phyloP scores from a whole-genome alignment of 768 basidiomycete species.

The Leucocoprinus leucothites region DNA sequence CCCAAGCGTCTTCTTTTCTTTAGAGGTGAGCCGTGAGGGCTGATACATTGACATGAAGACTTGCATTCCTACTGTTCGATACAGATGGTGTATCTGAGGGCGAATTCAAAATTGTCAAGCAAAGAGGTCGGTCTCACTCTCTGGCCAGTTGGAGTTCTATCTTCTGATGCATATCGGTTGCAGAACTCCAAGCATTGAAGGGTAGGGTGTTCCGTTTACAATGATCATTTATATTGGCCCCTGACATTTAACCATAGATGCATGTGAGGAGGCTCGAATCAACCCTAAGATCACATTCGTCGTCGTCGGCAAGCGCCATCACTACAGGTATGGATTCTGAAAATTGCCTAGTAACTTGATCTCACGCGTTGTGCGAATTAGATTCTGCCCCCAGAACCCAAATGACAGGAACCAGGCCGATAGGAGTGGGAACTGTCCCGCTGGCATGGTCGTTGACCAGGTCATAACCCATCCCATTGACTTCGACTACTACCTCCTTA shows the following conservation, averaged over 20 bases:
- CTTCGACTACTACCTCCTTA: conserved; percentile 76
- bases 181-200: conserved; percentile 58
- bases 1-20: conserved; percentile 78
- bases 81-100: conserved; percentile 56
- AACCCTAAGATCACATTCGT: conserved; percentile 72
- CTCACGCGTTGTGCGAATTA: conserved; percentile 17
- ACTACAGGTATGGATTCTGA: conserved; percentile 39
- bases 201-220: conserved; percentile 33
- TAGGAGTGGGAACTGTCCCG: conserved; percentile 68
- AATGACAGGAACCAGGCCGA: conserved; percentile 42
- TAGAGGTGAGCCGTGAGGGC: conserved; percentile 57
- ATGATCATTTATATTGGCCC: background rate
- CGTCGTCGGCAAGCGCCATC: conserved; percentile 77
- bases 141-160: conserved; percentile 16
- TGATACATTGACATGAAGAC: too few species aligned
- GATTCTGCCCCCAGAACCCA: conserved; percentile 28
- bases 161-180: conserved; percentile 1
- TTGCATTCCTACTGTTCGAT: too few species aligned
- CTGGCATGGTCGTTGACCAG: conserved; percentile 76
- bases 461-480: conserved; percentile 71
- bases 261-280: conserved; percentile 54
- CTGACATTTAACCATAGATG: too few species aligned
- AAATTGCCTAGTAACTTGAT: too few species aligned
- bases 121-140: conserved; percentile 12
- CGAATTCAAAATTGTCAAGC: conserved; percentile 48